Conservation (phyloP, 768 basidiomycete genomes). For the Psilocybe cyanescens region DNA sequence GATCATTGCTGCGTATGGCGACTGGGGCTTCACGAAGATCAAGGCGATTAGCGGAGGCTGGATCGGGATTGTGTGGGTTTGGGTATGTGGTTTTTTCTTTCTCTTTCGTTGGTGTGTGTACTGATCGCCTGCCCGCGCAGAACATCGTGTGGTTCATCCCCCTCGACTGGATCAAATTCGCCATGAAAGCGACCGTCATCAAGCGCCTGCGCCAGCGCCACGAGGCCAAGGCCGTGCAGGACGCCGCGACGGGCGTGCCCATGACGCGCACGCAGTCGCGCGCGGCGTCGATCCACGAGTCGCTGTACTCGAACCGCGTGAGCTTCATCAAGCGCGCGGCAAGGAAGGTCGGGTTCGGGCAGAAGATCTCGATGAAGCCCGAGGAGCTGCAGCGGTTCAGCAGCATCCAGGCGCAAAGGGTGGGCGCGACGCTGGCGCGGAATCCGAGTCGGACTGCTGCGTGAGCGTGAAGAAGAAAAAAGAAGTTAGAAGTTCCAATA, state of each 20-base stretch:
- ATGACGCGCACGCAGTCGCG: constrained; percentile 89
- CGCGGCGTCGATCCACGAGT: constrained; percentile 88
- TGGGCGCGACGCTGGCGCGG: constrained; percentile 78
- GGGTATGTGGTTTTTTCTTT: constrained; percentile 58
- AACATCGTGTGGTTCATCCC: constrained; percentile 97
- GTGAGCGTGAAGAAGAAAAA: constrained; percentile 4
- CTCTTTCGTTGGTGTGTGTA: neutral
- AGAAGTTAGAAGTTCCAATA: neutral
- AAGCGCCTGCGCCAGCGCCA: constrained; percentile 77
- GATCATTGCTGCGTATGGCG: constrained; percentile 91
- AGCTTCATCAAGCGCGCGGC: constrained; percentile 89
- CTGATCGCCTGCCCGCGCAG: constrained; percentile 39
- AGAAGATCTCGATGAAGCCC: constrained; percentile 78
- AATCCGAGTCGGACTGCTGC: constrained; percentile 65
- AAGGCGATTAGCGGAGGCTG: constrained; percentile 83
- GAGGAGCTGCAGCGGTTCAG: constrained; percentile 87
- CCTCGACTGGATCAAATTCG: constrained; percentile 95
- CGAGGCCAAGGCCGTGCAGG: constrained; percentile 52
- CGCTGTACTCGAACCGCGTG: constrained; percentile 93
- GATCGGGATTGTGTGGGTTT: constrained; percentile 98
- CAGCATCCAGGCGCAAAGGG: constrained; percentile 80
- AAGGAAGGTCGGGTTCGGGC: constrained; percentile 87
- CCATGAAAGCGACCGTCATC: constrained; percentile 93
- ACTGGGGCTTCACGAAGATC: constrained; percentile 95
- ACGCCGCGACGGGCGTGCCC: constrained; percentile 56